These are phyloP conservation scores for Fusarium subtropicale DNA, from an alignment of 2,329 filamentous ascomycete genomes.

Conservation along the genomic window DNA sequence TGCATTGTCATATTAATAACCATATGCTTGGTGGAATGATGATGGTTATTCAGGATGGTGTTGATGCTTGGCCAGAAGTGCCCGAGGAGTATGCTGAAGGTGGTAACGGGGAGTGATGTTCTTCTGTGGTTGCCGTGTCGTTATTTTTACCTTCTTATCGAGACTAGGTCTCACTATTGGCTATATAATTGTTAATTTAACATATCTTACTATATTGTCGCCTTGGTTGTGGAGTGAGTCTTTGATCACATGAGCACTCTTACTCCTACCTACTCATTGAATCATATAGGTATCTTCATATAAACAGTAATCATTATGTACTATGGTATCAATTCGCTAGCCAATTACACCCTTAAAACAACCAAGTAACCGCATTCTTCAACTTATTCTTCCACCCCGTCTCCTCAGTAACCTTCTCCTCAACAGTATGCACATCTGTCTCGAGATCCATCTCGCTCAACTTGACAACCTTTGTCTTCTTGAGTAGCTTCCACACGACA, in stretches of 20 bases:
- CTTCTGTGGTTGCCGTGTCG: background rate
- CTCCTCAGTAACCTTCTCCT: constrained; percentile 43
- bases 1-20: constrained; percentile 68
- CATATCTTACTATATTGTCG: background rate
- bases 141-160: constrained; percentile 5
- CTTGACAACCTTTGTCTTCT: constrained; percentile 69
- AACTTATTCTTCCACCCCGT: constrained; percentile 61
- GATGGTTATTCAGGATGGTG: constrained; percentile 62
- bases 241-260: background rate
- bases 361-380: constrained; percentile 50
- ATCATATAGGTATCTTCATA: background rate
- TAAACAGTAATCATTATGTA: constrained; percentile 1
- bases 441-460: constrained; percentile 72
- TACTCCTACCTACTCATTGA: fast-evolving
- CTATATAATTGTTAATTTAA: constrained; percentile 7
- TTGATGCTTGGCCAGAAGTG: constrained; percentile 57
- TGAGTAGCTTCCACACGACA: constrained; percentile 76
- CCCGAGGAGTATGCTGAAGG: constrained; percentile 53
- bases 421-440: constrained; percentile 68
- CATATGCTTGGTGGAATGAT: constrained; percentile 68
- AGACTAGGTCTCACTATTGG: constrained; percentile 15
- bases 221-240: too few species aligned
- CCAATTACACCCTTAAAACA: constrained; percentile 44
- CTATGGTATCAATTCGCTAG: background rate
- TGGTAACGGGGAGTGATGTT: constrained; percentile 18